Evolutionary conservation across 305 asterid species (phyloP).

Genomic region (Fraxinus latifolia): DNA sequence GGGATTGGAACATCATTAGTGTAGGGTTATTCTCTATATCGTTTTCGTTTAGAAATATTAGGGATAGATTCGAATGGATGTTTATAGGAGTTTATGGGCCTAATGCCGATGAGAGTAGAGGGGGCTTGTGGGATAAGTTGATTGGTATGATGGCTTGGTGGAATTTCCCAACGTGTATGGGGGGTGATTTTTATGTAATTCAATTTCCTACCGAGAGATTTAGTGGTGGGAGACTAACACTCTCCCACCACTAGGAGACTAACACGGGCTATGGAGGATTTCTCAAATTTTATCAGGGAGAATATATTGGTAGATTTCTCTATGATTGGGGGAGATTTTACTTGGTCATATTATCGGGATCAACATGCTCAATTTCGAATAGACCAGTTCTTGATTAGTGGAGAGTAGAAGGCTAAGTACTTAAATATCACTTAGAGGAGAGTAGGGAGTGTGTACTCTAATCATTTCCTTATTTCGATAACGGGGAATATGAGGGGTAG

Average conservation of each 20-base stretch:
- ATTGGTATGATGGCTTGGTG: not conserved
- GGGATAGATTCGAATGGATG: not conserved
- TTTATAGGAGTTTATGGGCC: not conserved
- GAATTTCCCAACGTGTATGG: not conserved
- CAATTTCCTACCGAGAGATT: not conserved
- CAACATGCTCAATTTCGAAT: not conserved
- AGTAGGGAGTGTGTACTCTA: not conserved
- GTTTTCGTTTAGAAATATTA: not conserved
- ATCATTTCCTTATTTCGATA: not conserved
- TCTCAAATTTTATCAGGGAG: not conserved
- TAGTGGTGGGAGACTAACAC: not conserved
- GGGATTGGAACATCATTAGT: not conserved
- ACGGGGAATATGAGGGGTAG: not conserved
- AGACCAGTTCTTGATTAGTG: not conserved
- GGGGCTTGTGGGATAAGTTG: not conserved
- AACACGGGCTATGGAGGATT: not conserved
- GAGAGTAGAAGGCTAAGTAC: not conserved
- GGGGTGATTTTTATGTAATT: not conserved
- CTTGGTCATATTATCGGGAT: not conserved
- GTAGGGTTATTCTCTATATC: not conserved
- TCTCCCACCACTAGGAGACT: not conserved
- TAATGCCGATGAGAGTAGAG: not conserved
- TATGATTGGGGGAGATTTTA: not conserved
- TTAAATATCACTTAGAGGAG: not conserved
- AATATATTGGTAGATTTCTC: not conserved